Evolutionary conservation across 2,329 filamentous ascomycete species (phyloP), one percentile per base, ranked within the genome.

Genomic region (Clonostachys rhizophaga): DNA sequence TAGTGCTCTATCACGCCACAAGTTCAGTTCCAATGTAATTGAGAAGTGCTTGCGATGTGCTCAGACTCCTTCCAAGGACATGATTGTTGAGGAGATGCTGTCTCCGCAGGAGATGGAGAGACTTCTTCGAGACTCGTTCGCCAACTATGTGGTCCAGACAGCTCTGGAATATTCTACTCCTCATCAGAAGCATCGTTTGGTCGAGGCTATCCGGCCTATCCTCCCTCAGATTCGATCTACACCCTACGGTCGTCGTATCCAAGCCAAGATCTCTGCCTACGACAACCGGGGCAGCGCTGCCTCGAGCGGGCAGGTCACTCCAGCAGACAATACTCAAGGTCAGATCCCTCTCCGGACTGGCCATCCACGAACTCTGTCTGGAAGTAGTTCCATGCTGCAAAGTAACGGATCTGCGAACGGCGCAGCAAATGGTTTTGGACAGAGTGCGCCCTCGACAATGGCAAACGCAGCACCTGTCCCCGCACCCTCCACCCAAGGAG

Each of bases 11-110:
- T 97, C 94, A 6, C 91, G 91, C 64, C 94, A 99, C 74, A 99
- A 99, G 70, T 99, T 99, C 74, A 96, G 91, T 71, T 97, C 94
- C 60, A 99, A 99, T 58, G 94, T 99, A 49, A 92, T 99, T 53
- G 94, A 99, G 74, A 99, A 99, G 67, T 91, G 88, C 59, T 73
- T 97, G 49, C 90, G 94, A 48, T 95, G 90, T 62, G 86, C 91
- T 35, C 83, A 87, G 50, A 74, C 83, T 20, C 74, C 79, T 10
- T 87, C 87, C 45, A 91, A 87, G 63, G 86, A 90, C 57, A 76
- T 85, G 65, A 85, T 99, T 69, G 86, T 96, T 49, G 81, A 87
- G 35, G 94, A 97, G 71, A 85, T 99, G 61, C 75, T 85, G 48
- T 61, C 70, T 9, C 79, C 85, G 4, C 77, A 78, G 49, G 90